Percentiles rank a stretch among this genome's conserved stretches.
These are phyloP conservation scores for Trametes hirsuta DNA, from an alignment of 1,284 basidiomycete genomes.

Conservation along the genomic window DNA sequence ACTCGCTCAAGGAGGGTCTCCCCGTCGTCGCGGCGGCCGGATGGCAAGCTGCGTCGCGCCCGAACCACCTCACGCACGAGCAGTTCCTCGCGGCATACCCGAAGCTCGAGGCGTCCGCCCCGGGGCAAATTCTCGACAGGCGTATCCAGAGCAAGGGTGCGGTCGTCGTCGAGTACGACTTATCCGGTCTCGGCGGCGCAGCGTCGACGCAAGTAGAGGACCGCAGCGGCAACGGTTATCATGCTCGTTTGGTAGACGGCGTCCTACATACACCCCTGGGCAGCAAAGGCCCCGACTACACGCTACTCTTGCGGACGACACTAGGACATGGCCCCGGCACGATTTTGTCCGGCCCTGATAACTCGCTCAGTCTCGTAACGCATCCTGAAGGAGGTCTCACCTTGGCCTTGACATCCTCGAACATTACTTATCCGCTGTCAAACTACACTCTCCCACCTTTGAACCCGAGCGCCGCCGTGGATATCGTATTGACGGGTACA, in stretches of 20 bases:
- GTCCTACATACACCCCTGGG: slow-evolving; percentile 33
- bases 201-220: slow-evolving; percentile 17
- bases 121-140: slow-evolving; percentile 32
- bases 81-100: slow-evolving; percentile 28
- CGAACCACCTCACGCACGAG: slow-evolving; percentile 29
- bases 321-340: slow-evolving; percentile 13
- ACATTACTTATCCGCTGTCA: slow-evolving; percentile 29
- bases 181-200: slow-evolving; percentile 2
- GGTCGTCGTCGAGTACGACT: slow-evolving; percentile 24
- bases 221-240: slow-evolving; percentile 31
- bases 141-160: slow-evolving; percentile 22
- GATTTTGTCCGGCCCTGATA: slow-evolving; percentile 30
- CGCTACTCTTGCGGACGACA: slow-evolving; percentile 31
- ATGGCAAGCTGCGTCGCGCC: slow-evolving; percentile 29
- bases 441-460: slow-evolving; percentile 25
- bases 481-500: slow-evolving; percentile 29
- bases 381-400: slow-evolving; percentile 18
- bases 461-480: background rate
- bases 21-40: slow-evolving; percentile 30
- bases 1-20: slow-evolving; percentile 29
- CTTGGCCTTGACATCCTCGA: slow-evolving; percentile 30
- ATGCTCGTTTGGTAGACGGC: slow-evolving; percentile 18
- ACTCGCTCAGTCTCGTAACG: slow-evolving; percentile 24
- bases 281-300: slow-evolving; percentile 41
- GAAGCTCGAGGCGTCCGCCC: slow-evolving; percentile 26